Percentiles rank a stretch among this genome's conserved stretches.
phyloP scores from a whole-genome alignment of 2,329 filamentous ascomycete species.

The Zymoseptoria ardabiliae region DNA sequence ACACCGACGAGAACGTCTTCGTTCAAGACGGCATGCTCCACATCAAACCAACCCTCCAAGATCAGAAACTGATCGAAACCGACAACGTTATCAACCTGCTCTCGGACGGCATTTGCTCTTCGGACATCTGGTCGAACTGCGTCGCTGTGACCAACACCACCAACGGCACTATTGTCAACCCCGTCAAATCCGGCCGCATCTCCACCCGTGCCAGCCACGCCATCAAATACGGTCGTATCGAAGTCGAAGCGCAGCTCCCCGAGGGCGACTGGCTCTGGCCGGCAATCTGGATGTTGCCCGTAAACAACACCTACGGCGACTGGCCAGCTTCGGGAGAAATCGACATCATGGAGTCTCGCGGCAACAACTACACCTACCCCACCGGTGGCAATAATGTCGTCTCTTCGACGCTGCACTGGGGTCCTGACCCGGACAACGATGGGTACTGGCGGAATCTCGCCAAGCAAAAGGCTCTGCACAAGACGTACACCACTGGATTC shows the following conservation, averaged over 20 bases:
- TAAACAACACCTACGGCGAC: constrained; percentile 60
- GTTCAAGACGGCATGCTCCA: constrained; percentile 60
- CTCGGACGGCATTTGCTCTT: constrained; percentile 60
- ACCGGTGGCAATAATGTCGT: constrained; percentile 77
- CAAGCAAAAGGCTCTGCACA: constrained; percentile 67
- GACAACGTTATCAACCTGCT: constrained; percentile 63
- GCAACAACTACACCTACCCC: constrained; percentile 70
- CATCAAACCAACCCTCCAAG: constrained; percentile 72
- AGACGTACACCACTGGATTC: constrained; percentile 60
- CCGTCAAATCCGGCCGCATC: constrained; percentile 69
- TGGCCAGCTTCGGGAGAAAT: constrained; percentile 81
- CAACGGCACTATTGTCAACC: constrained; percentile 69
- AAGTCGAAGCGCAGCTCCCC: constrained; percentile 70
- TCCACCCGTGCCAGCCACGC: constrained; percentile 62
- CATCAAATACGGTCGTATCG: constrained; percentile 75
- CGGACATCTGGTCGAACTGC: constrained; percentile 52
- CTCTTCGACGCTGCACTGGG: constrained; percentile 76
- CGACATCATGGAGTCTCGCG: constrained; percentile 72
- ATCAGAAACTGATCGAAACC: constrained; percentile 56
- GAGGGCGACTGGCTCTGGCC: constrained; percentile 83
- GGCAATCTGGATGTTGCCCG: constrained; percentile 85
- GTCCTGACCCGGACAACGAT: constrained; percentile 63
- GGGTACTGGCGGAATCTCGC: constrained; percentile 79
- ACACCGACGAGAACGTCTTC: constrained; percentile 65
- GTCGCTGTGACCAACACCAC: constrained; percentile 67